phyloP scores from a whole-genome alignment of 768 basidiomycete species.

The Sarcomyxa edulis region DNA sequence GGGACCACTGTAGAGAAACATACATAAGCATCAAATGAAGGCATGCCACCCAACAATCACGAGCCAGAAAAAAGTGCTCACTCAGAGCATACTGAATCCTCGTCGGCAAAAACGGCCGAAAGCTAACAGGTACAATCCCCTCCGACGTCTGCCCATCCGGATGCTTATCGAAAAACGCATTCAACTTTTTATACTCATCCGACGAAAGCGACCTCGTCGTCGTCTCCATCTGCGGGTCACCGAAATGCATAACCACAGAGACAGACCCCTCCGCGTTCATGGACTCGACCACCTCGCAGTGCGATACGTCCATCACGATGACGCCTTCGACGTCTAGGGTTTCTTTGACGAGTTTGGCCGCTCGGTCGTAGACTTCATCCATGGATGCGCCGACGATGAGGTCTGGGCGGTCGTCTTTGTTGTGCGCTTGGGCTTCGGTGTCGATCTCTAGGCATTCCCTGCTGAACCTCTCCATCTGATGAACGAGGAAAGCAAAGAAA shows the following conservation, averaged over 20 bases:
- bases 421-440: slow-evolving; percentile 38
- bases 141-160: slow-evolving; percentile 89
- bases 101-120: slow-evolving; percentile 76
- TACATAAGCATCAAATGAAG: slow-evolving; percentile 5
- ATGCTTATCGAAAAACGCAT: slow-evolving; percentile 70
- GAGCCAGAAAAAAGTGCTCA: slow-evolving; percentile 30
- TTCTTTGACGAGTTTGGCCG: slow-evolving; percentile 81
- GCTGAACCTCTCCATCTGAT: slow-evolving; percentile 91
- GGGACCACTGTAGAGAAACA: slow-evolving; percentile 60
- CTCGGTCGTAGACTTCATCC: slow-evolving; percentile 89
- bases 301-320: slow-evolving; percentile 87
- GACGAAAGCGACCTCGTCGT: slow-evolving; percentile 51
- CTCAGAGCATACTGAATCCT: slow-evolving; percentile 86
- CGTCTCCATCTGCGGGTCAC: slow-evolving; percentile 49
- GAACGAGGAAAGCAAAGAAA: neutral
- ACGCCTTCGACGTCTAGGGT: slow-evolving; percentile 93
- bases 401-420: slow-evolving; percentile 30
- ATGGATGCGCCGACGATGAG: slow-evolving; percentile 45
- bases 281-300: slow-evolving; percentile 82
- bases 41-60: neutral
- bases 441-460: slow-evolving; percentile 93
- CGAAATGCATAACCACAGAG: slow-evolving; percentile 66
- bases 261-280: slow-evolving; percentile 55
- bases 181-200: slow-evolving; percentile 72
- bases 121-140: slow-evolving; percentile 77